phyloP scores from a whole-genome alignment of 768 basidiomycete species.

The Pleurotus ostreatus region DNA sequence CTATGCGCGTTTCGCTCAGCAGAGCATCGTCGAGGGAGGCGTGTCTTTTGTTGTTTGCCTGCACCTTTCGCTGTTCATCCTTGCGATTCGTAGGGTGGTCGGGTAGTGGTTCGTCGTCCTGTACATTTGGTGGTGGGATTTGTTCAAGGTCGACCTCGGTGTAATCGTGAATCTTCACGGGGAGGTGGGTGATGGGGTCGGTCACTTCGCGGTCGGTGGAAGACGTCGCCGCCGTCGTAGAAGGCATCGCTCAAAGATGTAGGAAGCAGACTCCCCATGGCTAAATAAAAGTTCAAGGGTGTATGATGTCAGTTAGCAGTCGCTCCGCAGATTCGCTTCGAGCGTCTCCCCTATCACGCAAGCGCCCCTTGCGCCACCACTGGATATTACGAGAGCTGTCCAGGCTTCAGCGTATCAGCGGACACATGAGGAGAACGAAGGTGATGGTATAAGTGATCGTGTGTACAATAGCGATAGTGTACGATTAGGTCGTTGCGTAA shows the following conservation, averaged over 20 bases:
- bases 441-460: too few relatives aligned
- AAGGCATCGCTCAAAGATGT: background rate
- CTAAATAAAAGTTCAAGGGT: too few relatives aligned
- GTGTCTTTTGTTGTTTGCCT: slow-evolving; percentile 20
- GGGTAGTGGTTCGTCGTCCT: background rate
- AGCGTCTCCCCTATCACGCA: too few relatives aligned
- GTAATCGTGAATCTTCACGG: slow-evolving; percentile 30
- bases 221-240: background rate
- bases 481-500: too few relatives aligned
- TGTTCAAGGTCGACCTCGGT: slow-evolving; percentile 30
- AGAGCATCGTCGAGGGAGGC: slow-evolving; percentile 24
- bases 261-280: too few relatives aligned
- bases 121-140: slow-evolving; percentile 22
- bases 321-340: too few relatives aligned
- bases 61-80: slow-evolving; percentile 12
- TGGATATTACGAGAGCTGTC: too few relatives aligned
- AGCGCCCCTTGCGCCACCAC: too few relatives aligned
- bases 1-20: slow-evolving; percentile 22
- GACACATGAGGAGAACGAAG: too few relatives aligned
- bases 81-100: slow-evolving; percentile 10
- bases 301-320: too few relatives aligned
- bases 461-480: too few relatives aligned
- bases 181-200: slow-evolving; percentile 38
- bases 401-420: too few relatives aligned
- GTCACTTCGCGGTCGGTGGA: slow-evolving; percentile 27